phyloP scores from a whole-genome alignment of 2,329 filamentous ascomycete genomes.

The Endothia cerciana region DNA sequence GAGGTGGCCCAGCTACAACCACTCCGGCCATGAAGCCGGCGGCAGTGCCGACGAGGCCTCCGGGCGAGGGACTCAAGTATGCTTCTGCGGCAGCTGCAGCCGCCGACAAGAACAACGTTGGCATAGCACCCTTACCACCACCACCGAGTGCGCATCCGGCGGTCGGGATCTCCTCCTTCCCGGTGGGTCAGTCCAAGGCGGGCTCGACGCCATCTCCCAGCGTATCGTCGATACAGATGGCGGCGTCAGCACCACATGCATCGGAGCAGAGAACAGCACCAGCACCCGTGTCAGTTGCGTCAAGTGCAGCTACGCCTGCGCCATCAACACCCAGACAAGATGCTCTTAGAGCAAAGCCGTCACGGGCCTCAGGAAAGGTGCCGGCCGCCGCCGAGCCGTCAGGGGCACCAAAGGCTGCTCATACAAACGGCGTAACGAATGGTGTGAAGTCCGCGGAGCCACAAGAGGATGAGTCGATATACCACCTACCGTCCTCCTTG shows the following conservation, averaged over 20 bases:
- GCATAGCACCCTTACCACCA: conserved; percentile 90
- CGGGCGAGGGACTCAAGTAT: conserved; percentile 92
- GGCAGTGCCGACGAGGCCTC: conserved; percentile 78
- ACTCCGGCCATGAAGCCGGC: conserved; percentile 76
- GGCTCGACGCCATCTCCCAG: conserved; percentile 61
- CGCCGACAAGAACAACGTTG: conserved; percentile 85
- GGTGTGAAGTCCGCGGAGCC: conserved; percentile 52
- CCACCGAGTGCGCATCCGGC: conserved; percentile 67
- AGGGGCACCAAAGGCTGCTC: conserved; percentile 52
- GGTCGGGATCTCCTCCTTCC: conserved; percentile 45
- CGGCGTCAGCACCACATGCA: conserved; percentile 40
- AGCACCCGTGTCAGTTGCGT: conserved; percentile 37
- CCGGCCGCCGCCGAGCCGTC: conserved; percentile 46
- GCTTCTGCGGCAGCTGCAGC: conserved; percentile 94
- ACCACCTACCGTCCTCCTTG: conserved; percentile 85
- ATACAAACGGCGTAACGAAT: conserved; percentile 57
- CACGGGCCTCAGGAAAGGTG: conserved; percentile 50
- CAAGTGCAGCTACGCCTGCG: conserved; percentile 35
- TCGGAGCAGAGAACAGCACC: conserved; percentile 39
- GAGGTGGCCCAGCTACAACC: conserved; percentile 54
- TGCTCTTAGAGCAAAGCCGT: conserved; percentile 40
- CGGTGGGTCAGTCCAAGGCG: conserved; percentile 57
- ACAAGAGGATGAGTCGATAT: conserved; percentile 78
- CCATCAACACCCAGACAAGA: conserved; percentile 38
- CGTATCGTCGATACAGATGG: conserved; percentile 51